Evolutionary conservation across 2,329 filamentous ascomycete species (phyloP), one percentile per base, ranked within the genome.

Genomic region (Colletotrichum magnum): DNA sequence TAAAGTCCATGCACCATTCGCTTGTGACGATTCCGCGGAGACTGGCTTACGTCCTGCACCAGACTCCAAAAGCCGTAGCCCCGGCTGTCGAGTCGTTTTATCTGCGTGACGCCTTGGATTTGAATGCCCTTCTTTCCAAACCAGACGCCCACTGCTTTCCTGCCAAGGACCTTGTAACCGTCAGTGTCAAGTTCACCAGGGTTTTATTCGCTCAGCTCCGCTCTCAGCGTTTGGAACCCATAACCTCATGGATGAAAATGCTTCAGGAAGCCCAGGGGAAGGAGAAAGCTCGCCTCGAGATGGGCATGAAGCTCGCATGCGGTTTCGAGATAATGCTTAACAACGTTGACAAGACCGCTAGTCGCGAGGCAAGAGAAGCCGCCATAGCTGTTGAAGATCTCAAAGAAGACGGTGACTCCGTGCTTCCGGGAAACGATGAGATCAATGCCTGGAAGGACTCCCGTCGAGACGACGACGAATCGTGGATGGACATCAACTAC

Each of bases 81-180:
- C 90, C 94, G 0, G 94, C 94, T 1, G 89, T 95, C 3, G 97
- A 99, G 79, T 90, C 93, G 1, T 98, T 99, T 79, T 98, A 98
- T 78, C 87, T 97, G 15, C 90, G 96, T 70, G 95, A 98, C 75
- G 92, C 94, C 0, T 86, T 94, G 66, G 87, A 92, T 0, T 80
- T 98, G 51, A 92, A 91, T 64, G 88, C 90, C 1, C 83, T 97
- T 4, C 83, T 90, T 64, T 86, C 86, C 2, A 83, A 87, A 41
- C 79, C 87, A 0, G 81, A 79, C 0, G 79, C 82, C 0, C 83
- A 94, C 2, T 77, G 80, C 2, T 97, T 99, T 74, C 87, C 90
- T 3, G 94, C 94, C 0, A 81, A 87, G 53, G 95, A 98, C 77
- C 88, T 97, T 47, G 92, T 98, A 10, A 91, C 89, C 0, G 84